A percentile compares a stretch with the other conserved stretches of the same genome.
Conservation (phyloP, 495 filamentous ascomycete species). For the Xylaria palmicola region DNA sequence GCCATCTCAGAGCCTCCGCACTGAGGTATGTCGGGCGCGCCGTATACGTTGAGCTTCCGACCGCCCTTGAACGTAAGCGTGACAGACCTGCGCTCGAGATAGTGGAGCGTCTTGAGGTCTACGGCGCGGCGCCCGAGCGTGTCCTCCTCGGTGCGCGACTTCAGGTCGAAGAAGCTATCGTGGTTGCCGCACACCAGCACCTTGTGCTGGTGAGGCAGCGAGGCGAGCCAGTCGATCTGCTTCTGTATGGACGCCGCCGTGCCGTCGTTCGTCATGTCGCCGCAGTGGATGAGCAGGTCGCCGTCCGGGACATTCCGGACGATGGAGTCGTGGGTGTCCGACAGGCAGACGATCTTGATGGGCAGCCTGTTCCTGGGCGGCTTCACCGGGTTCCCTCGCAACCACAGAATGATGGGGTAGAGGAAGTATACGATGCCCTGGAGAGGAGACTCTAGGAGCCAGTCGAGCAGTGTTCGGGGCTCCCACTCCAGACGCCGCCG, state of each 20-base stretch:
- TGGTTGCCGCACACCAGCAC: conserved; percentile 89
- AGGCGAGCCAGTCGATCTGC: conserved; percentile 75
- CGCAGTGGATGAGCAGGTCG: conserved; percentile 86
- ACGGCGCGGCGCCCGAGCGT: conserved; percentile 32
- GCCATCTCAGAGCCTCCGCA: conserved; percentile 60
- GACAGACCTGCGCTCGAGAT: conserved; percentile 48
- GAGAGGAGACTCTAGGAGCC: conserved; percentile 51
- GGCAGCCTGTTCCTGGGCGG: conserved; percentile 50
- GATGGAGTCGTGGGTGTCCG: conserved; percentile 75
- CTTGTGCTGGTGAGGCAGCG: conserved; percentile 72
- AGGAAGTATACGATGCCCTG: conserved; percentile 47
- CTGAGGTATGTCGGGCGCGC: conserved; percentile 50
- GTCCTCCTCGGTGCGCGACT: conserved; percentile 39
- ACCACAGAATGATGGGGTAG: conserved; percentile 60
- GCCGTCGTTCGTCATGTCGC: conserved; percentile 77
- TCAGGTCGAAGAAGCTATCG: conserved; percentile 74
- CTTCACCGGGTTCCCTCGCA: conserved; percentile 59
- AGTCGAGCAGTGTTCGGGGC: conserved; percentile 49
- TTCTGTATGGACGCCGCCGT: conserved; percentile 69
- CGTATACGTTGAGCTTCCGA: conserved; percentile 54
- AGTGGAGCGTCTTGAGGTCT: conserved; percentile 48
- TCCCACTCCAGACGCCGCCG: conserved; percentile 46
- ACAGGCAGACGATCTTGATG: conserved; percentile 82
- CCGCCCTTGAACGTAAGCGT: conserved; percentile 51
- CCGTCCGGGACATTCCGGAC: conserved; percentile 65